Conservation (phyloP, 208 protist species). For the Phytomonas francai region DNA sequence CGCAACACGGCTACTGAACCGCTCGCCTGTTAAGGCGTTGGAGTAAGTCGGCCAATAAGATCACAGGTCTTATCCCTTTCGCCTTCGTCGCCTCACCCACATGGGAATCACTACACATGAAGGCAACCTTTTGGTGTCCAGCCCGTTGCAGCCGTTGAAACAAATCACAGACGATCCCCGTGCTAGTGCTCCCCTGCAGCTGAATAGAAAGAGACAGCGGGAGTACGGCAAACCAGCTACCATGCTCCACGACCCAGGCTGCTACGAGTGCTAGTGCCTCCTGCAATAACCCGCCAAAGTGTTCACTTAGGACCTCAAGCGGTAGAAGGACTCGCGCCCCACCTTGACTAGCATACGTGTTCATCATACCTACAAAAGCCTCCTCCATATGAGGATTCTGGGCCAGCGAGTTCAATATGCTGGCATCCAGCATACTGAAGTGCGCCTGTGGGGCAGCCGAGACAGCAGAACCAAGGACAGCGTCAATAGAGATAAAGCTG, state of each 20-base stretch:
- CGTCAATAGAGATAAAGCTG: neutral
- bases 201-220: constrained; percentile 58
- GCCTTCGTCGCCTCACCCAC: constrained; percentile 27
- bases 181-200: constrained; percentile 16
- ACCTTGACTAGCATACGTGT: constrained; percentile 41
- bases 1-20: neutral
- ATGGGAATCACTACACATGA: constrained; percentile 34
- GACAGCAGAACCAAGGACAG: neutral
- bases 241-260: constrained; percentile 26
- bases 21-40: constrained; percentile 12
- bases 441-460: constrained; percentile 14
- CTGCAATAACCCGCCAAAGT: constrained; percentile 16
- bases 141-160: constrained; percentile 28
- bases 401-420: constrained; percentile 34
- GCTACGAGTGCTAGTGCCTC: constrained; percentile 21
- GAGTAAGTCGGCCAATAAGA: constrained; percentile 20
- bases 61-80: constrained; percentile 31
- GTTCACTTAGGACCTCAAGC: constrained; percentile 26
- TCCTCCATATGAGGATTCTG: constrained; percentile 17
- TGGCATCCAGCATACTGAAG: constrained; percentile 49
- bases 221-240: constrained; percentile 41
- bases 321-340: constrained; percentile 49
- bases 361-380: constrained; percentile 77
- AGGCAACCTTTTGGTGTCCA: constrained; percentile 41
- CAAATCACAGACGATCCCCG: constrained; percentile 20